Evolutionary conservation across 352 stramenopile genomes (phyloP).

Genomic region (Globisporangium viniferum): DNA sequence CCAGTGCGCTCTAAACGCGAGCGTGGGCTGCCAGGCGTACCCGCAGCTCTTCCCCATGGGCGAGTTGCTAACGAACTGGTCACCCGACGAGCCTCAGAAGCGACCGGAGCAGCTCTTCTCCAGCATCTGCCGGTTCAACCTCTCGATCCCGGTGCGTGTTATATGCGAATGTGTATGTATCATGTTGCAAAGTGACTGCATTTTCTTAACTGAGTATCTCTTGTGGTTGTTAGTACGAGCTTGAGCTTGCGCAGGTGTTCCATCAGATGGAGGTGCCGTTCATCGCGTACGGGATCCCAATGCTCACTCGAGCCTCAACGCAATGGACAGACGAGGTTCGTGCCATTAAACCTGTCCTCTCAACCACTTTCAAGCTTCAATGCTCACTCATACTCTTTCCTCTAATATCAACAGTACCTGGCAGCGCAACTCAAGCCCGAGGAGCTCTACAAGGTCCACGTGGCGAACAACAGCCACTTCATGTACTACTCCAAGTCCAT

Average conservation of each 20-base stretch:
- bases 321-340: conserved; percentile 81
- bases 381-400: background rate
- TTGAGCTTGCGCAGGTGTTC: conserved; percentile 86
- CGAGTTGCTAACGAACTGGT: conserved; percentile 83
- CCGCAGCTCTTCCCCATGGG: conserved; percentile 64
- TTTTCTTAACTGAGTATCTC: too few species aligned
- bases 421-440: conserved; percentile 36
- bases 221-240: conserved; percentile 45
- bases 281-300: conserved; percentile 89
- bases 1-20: conserved; percentile 43
- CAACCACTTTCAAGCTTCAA: background rate
- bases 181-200: background rate
- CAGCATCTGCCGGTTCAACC: conserved; percentile 66
- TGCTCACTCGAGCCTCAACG: conserved; percentile 59
- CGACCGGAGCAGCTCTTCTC: conserved; percentile 39
- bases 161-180: background rate
- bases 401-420: conserved; percentile 34
- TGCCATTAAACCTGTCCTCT: background rate
- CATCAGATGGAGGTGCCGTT: conserved; percentile 93
- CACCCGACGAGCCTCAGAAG: conserved; percentile 42
- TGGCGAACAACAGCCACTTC: conserved; percentile 90
- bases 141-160: conserved; percentile 42
- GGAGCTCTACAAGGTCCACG: conserved; percentile 58
- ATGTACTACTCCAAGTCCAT: conserved; percentile 89
- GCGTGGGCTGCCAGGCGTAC: conserved; percentile 48